Evolutionary conservation across 805 yeast genomes (phyloP).

Genomic region (Ogataea sp.): DNA sequence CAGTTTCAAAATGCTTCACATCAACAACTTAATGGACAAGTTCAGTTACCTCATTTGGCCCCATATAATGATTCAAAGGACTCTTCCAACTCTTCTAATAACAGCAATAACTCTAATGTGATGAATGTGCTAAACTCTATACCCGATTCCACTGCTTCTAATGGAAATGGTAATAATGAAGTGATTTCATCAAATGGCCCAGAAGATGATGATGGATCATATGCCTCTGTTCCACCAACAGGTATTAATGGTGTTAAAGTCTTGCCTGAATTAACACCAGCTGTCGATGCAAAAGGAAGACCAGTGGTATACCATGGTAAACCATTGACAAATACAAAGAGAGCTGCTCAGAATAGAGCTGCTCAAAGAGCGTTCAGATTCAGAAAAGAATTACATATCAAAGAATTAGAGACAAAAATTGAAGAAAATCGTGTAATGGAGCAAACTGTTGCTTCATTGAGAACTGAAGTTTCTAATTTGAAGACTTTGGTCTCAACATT

Average conservation of each 20-base stretch:
- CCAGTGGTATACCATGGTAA: constrained; percentile 22
- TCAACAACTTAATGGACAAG: no score
- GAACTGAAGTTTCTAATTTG: constrained; percentile 61
- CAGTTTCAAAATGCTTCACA: no score
- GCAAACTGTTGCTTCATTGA: constrained; percentile 57
- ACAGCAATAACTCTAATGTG: no score
- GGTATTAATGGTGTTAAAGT: background rate
- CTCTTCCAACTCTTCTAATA: no score
- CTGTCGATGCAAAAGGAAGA: constrained; percentile 12
- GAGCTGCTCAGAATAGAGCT: constrained; percentile 87
- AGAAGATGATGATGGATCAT: background rate
- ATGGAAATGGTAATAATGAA: no score
- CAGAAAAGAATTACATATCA: constrained; percentile 73
- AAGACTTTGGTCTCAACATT: constrained; percentile 66
- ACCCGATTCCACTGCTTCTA: no score
- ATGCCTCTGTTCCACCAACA: background rate
- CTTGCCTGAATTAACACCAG: background rate
- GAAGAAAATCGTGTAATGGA: constrained; percentile 53
- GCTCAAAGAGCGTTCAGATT: constrained; percentile 90
- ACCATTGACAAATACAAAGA: constrained; percentile 55
- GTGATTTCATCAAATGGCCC: no score
- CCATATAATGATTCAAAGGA: no score
- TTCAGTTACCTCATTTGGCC: no score
- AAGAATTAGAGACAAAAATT: constrained; percentile 69
- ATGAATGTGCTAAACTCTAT: no score